Evolutionary conservation across 768 basidiomycete species (phyloP), one percentile per base, ranked within the genome.

Genomic region (Lentinus brumalis): DNA sequence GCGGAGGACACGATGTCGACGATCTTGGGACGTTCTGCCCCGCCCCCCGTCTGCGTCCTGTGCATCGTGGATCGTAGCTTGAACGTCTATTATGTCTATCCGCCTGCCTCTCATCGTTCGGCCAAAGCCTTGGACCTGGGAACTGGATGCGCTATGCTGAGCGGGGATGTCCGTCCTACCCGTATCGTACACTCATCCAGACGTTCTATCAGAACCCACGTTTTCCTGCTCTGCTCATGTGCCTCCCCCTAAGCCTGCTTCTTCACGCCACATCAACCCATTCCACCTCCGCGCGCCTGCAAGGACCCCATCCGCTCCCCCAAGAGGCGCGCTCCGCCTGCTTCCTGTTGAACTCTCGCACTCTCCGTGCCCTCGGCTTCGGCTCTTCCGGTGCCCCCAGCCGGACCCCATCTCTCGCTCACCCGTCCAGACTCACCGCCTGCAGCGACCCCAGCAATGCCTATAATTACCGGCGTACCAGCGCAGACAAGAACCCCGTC

Each of bases 181-280:
- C 54, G 49, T 61, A 61, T 56, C 55, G 42, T 53, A 56, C 55
- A 56, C 15, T 35, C 38, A 45, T 18, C 14, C 54, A 8, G 21
- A 31, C 38, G 11, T 56, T 46, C 54, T 45, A 61, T 61, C 60
- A 61, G 60, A 61, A 56, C 32, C 49, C 60, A 61, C 54, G 60
- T 52, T 56, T 18, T 38, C 38, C 38, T 39, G 35, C 47, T 18
- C 42, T 56, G 60, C 55, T 61, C 60, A 61, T 56, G 60, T 61
- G 60, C 60, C 49, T 9, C 50, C 30, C 50, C 9, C 56, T 54
- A 50, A 42, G 39, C 47, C 60, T 46, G 55, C 60, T 61, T 61
- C 60, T 61, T 42, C 50, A 18, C 54, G 46, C 46, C 46, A 49
- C 46, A 49, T 49, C 46, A 21, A 44, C 9, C 42, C 42, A 44